Base-by-base conservation (phyloP, 2,329 filamentous ascomycete species). In the Fusarium praegraminearum region DNA sequence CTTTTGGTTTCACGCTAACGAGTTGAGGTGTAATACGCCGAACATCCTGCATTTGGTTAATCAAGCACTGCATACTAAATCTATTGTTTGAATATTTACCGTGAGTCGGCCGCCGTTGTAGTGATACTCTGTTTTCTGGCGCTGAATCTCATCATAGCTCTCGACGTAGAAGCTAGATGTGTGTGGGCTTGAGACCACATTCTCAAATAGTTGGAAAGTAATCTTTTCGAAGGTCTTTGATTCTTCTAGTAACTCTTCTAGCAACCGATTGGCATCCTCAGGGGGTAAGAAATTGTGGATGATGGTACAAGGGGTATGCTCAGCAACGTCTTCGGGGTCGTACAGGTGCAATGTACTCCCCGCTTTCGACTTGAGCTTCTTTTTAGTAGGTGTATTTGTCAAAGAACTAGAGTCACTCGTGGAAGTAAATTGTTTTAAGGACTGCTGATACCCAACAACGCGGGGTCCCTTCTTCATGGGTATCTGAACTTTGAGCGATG, bases 231-330 rank as follows among this genome's bases (percentile, higher is more conserved):
- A 97, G 0, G 90, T 87, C 24, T 86, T 82, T 1, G 91, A 86
- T 79, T 98, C 93, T 2, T 85, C 80, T 1, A 98, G 80, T 38
- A 98, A 84, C 77, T 98, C 94, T 33, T 80, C 78, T 1, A 98
- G 83, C 15, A 99, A 83, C 1, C 85, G 84, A 69, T 93, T 91
- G 40, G 96, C 95, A 62, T 92, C 85, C 3, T 90, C 83, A 0
- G 84, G 32, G 0, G 93, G 89, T 1, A 99, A 83, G 73, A 98
- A 98, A 75, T 97, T 96, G 79, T 97, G 94, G 57, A 98, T 89
- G 70, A 98, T 92, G 13, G 93, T 94, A 80, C 94, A 98, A 2
- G 96, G 94, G 0, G 95, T 97, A 76, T 97, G 87, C 26, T 87
- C 85, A 50, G 93, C 91, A 46, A 98, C 88, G 73, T 97, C 94